Evolutionary conservation across 805 yeast genomes (phyloP), one percentile per base, ranked within the genome.

Genomic region (Danielozyma ontarioensis): DNA sequence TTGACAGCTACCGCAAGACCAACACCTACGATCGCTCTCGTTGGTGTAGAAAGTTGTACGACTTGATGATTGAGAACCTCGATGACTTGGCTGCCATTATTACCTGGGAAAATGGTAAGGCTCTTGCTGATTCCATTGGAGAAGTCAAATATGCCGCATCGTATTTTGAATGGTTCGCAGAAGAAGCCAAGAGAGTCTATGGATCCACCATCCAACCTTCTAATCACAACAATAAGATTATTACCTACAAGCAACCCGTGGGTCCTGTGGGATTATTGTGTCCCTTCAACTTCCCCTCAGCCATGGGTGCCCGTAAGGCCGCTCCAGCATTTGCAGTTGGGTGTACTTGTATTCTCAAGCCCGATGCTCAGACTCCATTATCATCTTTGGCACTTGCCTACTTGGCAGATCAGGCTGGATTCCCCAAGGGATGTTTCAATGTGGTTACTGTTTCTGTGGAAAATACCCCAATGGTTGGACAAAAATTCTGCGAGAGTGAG

Each of bases 311-410:
- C 7, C 66, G 83, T 44, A 78, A 79, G 44, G 76, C 74, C 3
- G 82, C 74, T 16, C 80, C 83, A 18, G 82, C 81, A 0, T 55
- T 77, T 27, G 81, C 82, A n/a, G 78, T 71, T 13, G 83, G 83
- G 7, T 76, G 82, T 50, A 75, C 82, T 4, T 64, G 74, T 12
- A 72, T 78, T 24, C 52, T 77, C 39, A 78, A 78, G 50, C 83
- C 83, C 15, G 82, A 76, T 44, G 70, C 74, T 6, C 75, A 72
- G 48, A 77, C 82, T 12, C 84, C 84, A 7, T 57, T 78, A 32
- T 67, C 78, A 13, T 76, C 81, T 1, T 59, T 78, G 42, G 81
- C 80, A 0, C 51, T 78, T 33, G 80, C 72, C 4, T 59, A 67
- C 41, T 58, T 78, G 45, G 73, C 72, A 16, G 72, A 74, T 33